Percentiles rank a stretch among this genome's conserved stretches.
These are phyloP conservation scores for Amaranthus tricolor DNA, from an alignment of 179 eudicot genomes.

Conservation along the genomic window DNA sequence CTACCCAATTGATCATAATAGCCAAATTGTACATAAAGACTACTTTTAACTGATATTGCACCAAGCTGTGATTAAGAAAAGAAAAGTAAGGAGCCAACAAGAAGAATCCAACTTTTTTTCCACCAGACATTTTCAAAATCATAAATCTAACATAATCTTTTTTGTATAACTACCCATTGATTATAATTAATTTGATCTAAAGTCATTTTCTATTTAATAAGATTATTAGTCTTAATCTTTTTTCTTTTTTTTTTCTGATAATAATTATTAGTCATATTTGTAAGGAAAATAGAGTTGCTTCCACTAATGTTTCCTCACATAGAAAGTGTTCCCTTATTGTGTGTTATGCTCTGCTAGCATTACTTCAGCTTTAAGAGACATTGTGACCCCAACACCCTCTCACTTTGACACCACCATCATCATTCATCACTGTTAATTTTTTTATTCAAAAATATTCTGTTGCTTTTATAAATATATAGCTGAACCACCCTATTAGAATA, in stretches of 20 bases:
- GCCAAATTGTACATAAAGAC: constrained; percentile 16
- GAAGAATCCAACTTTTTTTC: constrained; percentile 37
- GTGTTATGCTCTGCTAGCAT: constrained; percentile 39
- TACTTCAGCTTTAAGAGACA: constrained; percentile 54
- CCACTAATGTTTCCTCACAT: constrained; percentile 45
- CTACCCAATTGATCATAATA: constrained; percentile 26
- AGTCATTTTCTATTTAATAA: constrained; percentile 21
- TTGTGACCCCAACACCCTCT: constrained; percentile 42
- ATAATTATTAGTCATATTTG: constrained; percentile 18
- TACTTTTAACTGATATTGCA: constrained; percentile 26
- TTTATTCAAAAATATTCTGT: not conserved
- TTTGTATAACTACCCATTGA: constrained; percentile 22
- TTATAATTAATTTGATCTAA: constrained; percentile 20
- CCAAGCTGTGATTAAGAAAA: constrained; percentile 17
- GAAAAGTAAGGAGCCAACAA: constrained; percentile 35
- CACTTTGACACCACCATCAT: constrained; percentile 44
- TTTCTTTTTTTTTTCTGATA: not conserved
- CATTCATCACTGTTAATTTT: constrained; percentile 19
- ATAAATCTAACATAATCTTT: constrained; percentile 24
- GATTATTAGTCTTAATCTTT: constrained; percentile 22
- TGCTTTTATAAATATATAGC: not conserved
- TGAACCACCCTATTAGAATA: constrained; percentile 18
- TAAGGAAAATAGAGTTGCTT: constrained; percentile 36
- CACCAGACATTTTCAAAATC: constrained; percentile 27
- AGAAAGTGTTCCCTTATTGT: constrained; percentile 31